Evolutionary conservation across 2,329 filamentous ascomycete species (phyloP).

Genomic region (Ambrosiella beaveri): DNA sequence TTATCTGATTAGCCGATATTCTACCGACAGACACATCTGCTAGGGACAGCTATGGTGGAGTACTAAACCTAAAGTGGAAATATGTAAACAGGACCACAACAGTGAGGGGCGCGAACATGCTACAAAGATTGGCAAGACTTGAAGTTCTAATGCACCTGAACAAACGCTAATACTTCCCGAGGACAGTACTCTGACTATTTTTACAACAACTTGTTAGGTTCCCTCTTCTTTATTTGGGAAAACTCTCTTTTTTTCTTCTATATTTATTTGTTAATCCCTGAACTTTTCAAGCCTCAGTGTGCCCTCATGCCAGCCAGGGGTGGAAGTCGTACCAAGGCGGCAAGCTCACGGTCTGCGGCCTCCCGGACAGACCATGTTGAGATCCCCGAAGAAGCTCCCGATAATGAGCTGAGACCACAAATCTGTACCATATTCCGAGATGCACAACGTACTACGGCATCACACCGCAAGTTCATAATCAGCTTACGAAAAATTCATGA

Average conservation of each 20-base stretch:
- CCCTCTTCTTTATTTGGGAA: background rate
- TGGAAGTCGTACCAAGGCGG: constrained; percentile 27
- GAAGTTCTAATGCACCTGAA: too few species aligned
- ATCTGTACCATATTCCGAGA: constrained; percentile 59
- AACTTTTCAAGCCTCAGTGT: constrained; percentile 20
- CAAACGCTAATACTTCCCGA: too few species aligned
- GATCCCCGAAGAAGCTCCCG: constrained; percentile 54
- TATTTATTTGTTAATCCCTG: background rate
- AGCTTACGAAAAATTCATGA: constrained; percentile 84
- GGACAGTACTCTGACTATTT: too few species aligned
- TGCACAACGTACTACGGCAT: constrained; percentile 76
- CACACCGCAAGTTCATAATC: constrained; percentile 77
- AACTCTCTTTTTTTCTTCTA: background rate
- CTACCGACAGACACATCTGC: background rate
- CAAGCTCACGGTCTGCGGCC: constrained; percentile 25
- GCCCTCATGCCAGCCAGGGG: constrained; percentile 34
- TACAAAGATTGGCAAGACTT: background rate
- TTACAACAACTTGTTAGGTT: too few species aligned
- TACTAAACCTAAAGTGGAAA: constrained; percentile 9
- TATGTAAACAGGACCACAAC: constrained; percentile 11
- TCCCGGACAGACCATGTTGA: constrained; percentile 18
- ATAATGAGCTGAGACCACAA: constrained; percentile 54
- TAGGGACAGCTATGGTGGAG: background rate
- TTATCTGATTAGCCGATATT: constrained; percentile 12
- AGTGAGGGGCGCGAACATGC: constrained; percentile 1